Conservation (phyloP, 345 rosid species). For the Moricandia moricandioides region DNA sequence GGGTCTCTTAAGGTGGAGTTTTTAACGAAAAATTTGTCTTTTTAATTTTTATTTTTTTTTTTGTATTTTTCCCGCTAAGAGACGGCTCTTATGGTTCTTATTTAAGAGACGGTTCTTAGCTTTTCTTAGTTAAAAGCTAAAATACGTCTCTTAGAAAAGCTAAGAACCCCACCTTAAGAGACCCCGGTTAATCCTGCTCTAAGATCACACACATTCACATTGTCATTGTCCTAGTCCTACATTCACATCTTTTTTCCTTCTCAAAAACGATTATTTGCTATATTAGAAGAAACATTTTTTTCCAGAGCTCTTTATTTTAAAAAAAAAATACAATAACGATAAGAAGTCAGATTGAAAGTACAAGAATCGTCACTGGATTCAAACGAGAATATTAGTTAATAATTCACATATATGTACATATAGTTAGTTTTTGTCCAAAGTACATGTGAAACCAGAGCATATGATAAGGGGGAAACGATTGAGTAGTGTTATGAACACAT, state of each 20-base stretch:
- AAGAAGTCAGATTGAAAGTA: conserved; percentile 25
- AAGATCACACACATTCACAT: conserved; percentile 22
- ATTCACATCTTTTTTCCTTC: background rate
- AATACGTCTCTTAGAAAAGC: too few relatives aligned
- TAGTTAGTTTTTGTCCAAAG: background rate
- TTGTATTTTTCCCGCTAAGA: too few relatives aligned
- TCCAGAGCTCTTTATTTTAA: background rate
- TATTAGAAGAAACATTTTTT: conserved; percentile 1
- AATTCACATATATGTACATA: background rate
- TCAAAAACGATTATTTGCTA: conserved; percentile 1
- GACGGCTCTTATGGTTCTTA: too few relatives aligned
- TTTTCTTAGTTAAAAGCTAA: too few relatives aligned
- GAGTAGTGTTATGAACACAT: conserved; percentile 34
- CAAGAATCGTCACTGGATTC: conserved; percentile 17
- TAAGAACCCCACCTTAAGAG: too few relatives aligned
- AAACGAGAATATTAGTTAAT: conserved; percentile 31
- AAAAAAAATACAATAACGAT: background rate
- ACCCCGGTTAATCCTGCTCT: too few relatives aligned
- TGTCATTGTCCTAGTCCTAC: background rate
- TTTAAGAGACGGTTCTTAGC: too few relatives aligned
- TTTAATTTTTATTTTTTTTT: too few relatives aligned
- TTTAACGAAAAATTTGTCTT: too few relatives aligned
- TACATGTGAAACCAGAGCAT: conserved; percentile 39
- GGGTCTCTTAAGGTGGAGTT: too few relatives aligned
- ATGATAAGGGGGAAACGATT: conserved; percentile 22